Conservation (phyloP, 1,139 yeast genomes). For the Spathaspora sp. region DNA sequence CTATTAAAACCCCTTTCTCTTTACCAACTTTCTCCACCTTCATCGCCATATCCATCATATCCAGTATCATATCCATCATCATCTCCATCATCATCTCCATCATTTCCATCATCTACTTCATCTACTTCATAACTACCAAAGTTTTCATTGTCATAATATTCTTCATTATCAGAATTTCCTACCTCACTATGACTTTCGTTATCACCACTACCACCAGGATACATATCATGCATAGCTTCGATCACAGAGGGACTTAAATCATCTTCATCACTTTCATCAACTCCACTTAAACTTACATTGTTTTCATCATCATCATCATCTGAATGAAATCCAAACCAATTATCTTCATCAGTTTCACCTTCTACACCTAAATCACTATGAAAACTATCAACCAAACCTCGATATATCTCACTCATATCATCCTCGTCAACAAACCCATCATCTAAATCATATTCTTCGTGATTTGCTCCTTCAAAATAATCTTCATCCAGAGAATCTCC, state of each 20-base stretch:
- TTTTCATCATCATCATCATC: slow-evolving; percentile 9
- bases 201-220: not conserved
- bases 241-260: slow-evolving; percentile 9
- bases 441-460: slow-evolving; percentile 25
- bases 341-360: slow-evolving; percentile 11
- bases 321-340: slow-evolving; percentile 16
- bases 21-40: slow-evolving; percentile 13
- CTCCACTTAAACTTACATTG: slow-evolving; percentile 8
- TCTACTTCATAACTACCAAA: not conserved
- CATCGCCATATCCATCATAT: slow-evolving; percentile 21
- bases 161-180: not conserved
- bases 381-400: slow-evolving; percentile 7
- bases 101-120: not conserved
- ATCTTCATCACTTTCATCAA: slow-evolving; percentile 9
- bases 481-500: slow-evolving; percentile 23
- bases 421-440: slow-evolving; percentile 32
- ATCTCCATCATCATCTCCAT: not conserved
- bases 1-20: not conserved
- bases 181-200: too few species aligned
- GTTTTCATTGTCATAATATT: not conserved
- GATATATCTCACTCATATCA: slow-evolving; percentile 11
- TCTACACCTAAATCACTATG: slow-evolving; percentile 5
- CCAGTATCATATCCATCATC: slow-evolving; percentile 10
- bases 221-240: slow-evolving; percentile 15
- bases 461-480: slow-evolving; percentile 16